Evolutionary conservation across 805 yeast species (phyloP).

Genomic region (Candida insectalens): DNA sequence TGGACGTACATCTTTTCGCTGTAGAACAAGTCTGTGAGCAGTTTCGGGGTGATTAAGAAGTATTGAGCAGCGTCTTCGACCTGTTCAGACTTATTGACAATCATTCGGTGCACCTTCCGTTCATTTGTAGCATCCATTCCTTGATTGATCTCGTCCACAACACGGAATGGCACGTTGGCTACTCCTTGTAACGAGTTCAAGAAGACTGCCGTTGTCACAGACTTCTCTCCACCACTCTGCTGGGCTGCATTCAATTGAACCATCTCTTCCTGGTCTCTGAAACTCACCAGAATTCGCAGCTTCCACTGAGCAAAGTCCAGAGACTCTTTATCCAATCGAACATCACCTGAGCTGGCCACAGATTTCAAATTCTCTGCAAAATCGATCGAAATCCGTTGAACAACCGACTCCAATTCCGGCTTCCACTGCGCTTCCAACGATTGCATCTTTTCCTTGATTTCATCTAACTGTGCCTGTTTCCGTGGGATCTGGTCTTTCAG

Average conservation of each 20-base stretch:
- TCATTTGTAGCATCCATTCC: constrained; percentile 97
- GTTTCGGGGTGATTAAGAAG: constrained; percentile 87
- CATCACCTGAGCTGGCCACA: constrained; percentile 86
- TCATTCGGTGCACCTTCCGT: constrained; percentile 70
- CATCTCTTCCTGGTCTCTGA: constrained; percentile 67
- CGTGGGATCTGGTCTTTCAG: constrained; percentile 31
- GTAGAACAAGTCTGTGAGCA: constrained; percentile 68
- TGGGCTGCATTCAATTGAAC: constrained; percentile 72
- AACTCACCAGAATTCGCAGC: constrained; percentile 73
- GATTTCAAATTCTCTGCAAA: constrained; percentile 58
- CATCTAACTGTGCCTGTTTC: constrained; percentile 21
- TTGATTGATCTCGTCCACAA: constrained; percentile 96
- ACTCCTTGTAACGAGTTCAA: constrained; percentile 85
- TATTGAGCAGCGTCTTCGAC: constrained; percentile 50
- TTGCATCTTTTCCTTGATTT: constrained; percentile 29
- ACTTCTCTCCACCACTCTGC: constrained; percentile 97
- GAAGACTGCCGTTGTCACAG: constrained; percentile 87
- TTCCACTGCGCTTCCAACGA: constrained; percentile 39
- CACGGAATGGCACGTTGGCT: constrained; percentile 83
- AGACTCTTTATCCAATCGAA: constrained; percentile 41
- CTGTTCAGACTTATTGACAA: constrained; percentile 63
- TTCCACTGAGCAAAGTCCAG: constrained; percentile 67
- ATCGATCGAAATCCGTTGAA: constrained; percentile 46
- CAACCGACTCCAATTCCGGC: constrained; percentile 43
- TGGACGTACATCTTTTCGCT: constrained; percentile 76